Conservation (phyloP, 2,329 filamentous ascomycete species). For the Fusarium albidum region DNA sequence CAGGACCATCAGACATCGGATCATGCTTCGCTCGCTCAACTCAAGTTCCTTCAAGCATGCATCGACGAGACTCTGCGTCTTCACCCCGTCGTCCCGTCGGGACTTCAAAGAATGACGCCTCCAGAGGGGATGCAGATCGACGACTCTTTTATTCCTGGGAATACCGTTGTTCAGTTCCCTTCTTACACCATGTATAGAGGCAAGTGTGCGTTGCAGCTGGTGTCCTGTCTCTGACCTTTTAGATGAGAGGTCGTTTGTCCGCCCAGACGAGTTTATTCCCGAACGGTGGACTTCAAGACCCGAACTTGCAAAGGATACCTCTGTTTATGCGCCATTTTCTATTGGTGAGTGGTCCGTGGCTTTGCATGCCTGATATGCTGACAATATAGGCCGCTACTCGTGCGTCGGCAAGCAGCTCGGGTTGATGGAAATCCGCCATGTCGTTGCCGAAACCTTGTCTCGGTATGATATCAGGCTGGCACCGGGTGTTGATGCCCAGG, state of each 20-base stretch:
- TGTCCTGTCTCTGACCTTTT: not conserved
- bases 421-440: slow-evolving; percentile 26
- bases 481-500: not conserved
- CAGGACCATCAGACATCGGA: slow-evolving; percentile 17
- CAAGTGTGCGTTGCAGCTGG: slow-evolving; percentile 44
- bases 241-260: slow-evolving; percentile 41
- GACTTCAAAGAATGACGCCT: slow-evolving; percentile 47
- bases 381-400: slow-evolving; percentile 18
- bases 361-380: not conserved
- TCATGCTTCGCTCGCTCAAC: slow-evolving; percentile 30
- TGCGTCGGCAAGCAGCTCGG: slow-evolving; percentile 31
- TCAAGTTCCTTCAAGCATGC: slow-evolving; percentile 45
- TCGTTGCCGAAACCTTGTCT: slow-evolving; percentile 15
- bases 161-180: slow-evolving; percentile 27
- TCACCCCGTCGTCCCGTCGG: slow-evolving; percentile 47
- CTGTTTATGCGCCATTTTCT: slow-evolving; percentile 45
- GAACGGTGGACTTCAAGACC: slow-evolving; percentile 47
- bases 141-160: slow-evolving; percentile 26
- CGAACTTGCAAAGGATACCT: slow-evolving; percentile 44
- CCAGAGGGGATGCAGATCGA: slow-evolving; percentile 44
- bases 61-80: slow-evolving; percentile 52
- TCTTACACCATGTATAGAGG: slow-evolving; percentile 31
- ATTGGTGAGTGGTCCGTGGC: slow-evolving; percentile 29
- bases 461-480: slow-evolving; percentile 15
- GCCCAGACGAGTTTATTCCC: slow-evolving; percentile 45